Percentiles rank a stretch among this genome's conserved stretches.
Conservation (phyloP, 495 filamentous ascomycete genomes). For the Chaetomidium leptoderma region DNA sequence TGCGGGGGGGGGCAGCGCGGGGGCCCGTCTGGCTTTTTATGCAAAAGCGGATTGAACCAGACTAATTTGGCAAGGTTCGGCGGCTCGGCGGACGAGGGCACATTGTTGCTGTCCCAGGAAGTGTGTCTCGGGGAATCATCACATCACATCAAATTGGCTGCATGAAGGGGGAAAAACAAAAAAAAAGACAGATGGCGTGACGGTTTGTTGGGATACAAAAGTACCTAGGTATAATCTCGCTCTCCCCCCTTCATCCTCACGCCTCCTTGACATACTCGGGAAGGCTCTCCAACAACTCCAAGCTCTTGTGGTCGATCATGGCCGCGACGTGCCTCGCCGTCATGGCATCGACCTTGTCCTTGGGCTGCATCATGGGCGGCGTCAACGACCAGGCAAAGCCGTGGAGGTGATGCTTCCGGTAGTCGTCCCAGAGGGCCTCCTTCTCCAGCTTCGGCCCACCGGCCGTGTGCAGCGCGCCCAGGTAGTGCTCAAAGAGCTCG, state of each 20-base stretch:
- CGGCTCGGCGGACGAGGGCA: too few species aligned
- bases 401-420: constrained; percentile 2
- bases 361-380: constrained; percentile 3
- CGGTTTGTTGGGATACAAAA: too few species aligned
- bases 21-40: too few species aligned
- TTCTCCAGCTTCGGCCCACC: constrained; percentile 7
- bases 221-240: too few species aligned
- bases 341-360: background rate
- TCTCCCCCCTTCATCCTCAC: background rate
- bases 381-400: constrained; percentile 1
- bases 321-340: background rate
- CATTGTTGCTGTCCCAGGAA: too few species aligned
- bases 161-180: too few species aligned
- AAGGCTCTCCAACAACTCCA: constrained; percentile 1
- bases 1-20: too few species aligned
- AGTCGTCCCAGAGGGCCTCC: constrained; percentile 2
- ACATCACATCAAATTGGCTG: too few species aligned
- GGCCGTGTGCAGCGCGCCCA: background rate
- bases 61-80: too few species aligned
- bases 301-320: background rate
- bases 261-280: background rate
- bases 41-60: too few species aligned
- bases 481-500: background rate
- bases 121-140: too few species aligned
- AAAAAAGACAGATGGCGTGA: too few species aligned